A percentile compares a stretch with the other conserved stretches of the same genome.
Conservation (phyloP, 148 eudicot species). For the Vaccinium myrtillus region DNA sequence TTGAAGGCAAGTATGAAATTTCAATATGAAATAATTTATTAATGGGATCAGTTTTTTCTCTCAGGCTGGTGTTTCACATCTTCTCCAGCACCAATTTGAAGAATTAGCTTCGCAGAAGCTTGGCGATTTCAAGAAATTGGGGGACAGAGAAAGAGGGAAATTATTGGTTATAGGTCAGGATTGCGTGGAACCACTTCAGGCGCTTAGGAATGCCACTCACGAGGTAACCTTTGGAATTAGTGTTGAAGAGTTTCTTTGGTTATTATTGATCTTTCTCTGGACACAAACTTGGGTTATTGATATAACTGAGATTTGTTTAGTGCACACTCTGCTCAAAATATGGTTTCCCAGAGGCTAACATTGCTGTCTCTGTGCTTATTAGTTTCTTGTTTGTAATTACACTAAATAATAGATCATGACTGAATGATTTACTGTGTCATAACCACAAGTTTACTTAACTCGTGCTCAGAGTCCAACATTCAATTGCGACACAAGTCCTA, state of each 20-base stretch:
- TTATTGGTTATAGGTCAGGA: conserved; percentile 79
- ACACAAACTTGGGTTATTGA: not conserved
- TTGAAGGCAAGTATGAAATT: not conserved
- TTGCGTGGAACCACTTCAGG: conserved; percentile 87
- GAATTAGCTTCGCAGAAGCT: conserved; percentile 53
- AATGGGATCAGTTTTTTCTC: not conserved
- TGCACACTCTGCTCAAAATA: not conserved
- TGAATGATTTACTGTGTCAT: not conserved
- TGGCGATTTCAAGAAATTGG: conserved; percentile 26
- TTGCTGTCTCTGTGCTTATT: not conserved
- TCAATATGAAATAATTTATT: not conserved
- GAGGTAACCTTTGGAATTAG: conserved; percentile 51
- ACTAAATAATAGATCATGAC: not conserved
- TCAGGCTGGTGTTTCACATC: conserved; percentile 86
- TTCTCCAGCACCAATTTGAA: conserved; percentile 76
- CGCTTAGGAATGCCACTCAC: conserved; percentile 67
- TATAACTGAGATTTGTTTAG: not conserved
- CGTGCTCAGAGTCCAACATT: no score
- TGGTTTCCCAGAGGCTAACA: not conserved
- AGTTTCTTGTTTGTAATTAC: not conserved
- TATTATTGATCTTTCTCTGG: not conserved
- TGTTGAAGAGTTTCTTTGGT: not conserved
- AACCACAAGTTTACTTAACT: not conserved
- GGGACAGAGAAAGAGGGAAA: conserved; percentile 35
- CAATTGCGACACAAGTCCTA: no score